Percentiles rank a stretch among this genome's conserved stretches.
Evolutionary conservation across 768 basidiomycete genomes (phyloP).

Genomic region (Lentinula edodes): DNA sequence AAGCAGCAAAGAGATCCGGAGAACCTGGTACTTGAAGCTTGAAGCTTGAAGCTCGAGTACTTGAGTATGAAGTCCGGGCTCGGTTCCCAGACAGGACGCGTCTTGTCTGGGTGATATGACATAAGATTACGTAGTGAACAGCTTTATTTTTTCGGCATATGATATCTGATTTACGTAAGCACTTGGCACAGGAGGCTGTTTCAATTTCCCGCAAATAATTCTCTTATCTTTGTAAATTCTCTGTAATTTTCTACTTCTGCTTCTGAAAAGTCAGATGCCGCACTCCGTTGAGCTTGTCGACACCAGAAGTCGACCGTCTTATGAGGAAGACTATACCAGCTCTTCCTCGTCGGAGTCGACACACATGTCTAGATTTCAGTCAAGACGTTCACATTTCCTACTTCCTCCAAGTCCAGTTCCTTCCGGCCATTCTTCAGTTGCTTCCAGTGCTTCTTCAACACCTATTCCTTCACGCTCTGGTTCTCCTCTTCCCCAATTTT

Average conservation of each 20-base stretch:
- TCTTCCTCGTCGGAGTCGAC: slow-evolving; percentile 39
- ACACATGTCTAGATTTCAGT: slow-evolving; percentile 22
- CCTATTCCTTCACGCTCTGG: slow-evolving; percentile 58
- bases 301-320: slow-evolving; percentile 11
- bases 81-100: no score
- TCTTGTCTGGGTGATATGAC: no score
- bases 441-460: slow-evolving; percentile 39
- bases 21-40: no score
- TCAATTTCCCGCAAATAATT: background rate
- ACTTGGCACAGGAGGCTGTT: background rate
- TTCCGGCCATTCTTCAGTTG: slow-evolving; percentile 33
- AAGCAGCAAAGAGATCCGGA: background rate
- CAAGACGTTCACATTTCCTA: slow-evolving; percentile 24
- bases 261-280: background rate
- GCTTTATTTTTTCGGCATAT: background rate
- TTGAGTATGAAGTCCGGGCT: no score
- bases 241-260: background rate
- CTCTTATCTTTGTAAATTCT: background rate
- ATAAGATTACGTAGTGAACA: no score
- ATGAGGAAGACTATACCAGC: slow-evolving; percentile 37
- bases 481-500: slow-evolving; percentile 56
- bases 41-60: no score
- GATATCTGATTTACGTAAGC: background rate
- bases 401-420: slow-evolving; percentile 24
- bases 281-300: slow-evolving; percentile 14